Evolutionary conservation across 345 rosid species (phyloP).

Genomic region (Acer saccharum): DNA sequence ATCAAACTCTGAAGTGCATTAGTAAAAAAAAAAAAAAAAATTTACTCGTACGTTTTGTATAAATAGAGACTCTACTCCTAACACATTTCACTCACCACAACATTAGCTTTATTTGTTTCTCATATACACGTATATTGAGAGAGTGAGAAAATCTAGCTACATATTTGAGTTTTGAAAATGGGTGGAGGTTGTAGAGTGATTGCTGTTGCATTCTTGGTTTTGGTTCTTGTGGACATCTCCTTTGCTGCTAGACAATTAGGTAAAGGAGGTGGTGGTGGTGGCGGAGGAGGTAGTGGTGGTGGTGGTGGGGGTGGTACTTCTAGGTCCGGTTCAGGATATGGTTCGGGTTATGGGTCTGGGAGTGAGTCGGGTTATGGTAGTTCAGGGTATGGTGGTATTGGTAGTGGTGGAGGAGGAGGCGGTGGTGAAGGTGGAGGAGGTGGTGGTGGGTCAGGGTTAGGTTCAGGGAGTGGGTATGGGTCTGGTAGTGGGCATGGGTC

Average conservation of each 20-base stretch:
- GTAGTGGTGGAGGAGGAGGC: slow-evolving; percentile 27
- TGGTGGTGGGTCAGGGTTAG: neutral
- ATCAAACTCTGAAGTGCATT: neutral
- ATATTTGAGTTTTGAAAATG: slow-evolving; percentile 25
- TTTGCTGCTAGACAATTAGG: slow-evolving; percentile 44
- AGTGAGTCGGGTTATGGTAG: slow-evolving; percentile 17
- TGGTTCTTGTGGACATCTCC: slow-evolving; percentile 45
- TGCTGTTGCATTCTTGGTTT: slow-evolving; percentile 42
- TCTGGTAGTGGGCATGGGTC: slow-evolving; percentile 26
- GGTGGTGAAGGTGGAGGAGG: slow-evolving; percentile 14
- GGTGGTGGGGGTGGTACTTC: slow-evolving; percentile 44
- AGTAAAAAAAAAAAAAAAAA: neutral
- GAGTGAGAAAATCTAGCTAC: neutral
- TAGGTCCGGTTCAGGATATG: slow-evolving; percentile 35
- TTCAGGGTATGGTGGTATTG: slow-evolving; percentile 22
- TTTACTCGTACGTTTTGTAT: neutral
- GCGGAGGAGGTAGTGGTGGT: slow-evolving; percentile 46
- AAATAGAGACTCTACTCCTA: slow-evolving; percentile 14
- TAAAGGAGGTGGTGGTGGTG: slow-evolving; percentile 32
- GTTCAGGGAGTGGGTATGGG: slow-evolving; percentile 26
- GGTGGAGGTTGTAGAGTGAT: slow-evolving; percentile 25
- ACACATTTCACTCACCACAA: slow-evolving; percentile 9
- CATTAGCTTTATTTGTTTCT: neutral
- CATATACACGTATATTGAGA: neutral
- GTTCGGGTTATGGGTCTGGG: slow-evolving; percentile 30